phyloP scores from a whole-genome alignment of 805 yeast species.

The Saccharomycopsis sp. region DNA sequence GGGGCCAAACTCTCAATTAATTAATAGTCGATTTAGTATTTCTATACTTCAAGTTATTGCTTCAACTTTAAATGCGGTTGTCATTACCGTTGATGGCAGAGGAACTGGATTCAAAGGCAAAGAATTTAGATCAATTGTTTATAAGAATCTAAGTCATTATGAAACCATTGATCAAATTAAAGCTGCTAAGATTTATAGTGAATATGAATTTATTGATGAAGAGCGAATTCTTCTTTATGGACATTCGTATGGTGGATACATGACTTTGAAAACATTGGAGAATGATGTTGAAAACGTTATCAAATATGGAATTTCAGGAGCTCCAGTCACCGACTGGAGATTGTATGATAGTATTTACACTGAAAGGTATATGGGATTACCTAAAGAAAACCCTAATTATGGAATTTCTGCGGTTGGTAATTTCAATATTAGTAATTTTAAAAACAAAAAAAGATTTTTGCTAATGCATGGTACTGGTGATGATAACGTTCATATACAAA shows the following conservation, averaged over 20 bases:
- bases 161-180: constrained; percentile 84
- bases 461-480: constrained; percentile 81
- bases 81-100: constrained; percentile 93
- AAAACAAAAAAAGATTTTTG: constrained; percentile 47
- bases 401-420: constrained; percentile 37
- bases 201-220: constrained; percentile 40
- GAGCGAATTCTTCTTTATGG: constrained; percentile 71
- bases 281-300: constrained; percentile 54
- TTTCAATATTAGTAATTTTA: constrained; percentile 31
- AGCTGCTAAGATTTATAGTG: constrained; percentile 70
- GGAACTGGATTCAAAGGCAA: constrained; percentile 92
- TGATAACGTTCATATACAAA: constrained; percentile 77
- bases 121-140: constrained; percentile 67
- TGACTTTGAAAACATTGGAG: constrained; percentile 68
- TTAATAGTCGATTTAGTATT: constrained; percentile 51
- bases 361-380: constrained; percentile 64
- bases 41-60: constrained; percentile 72
- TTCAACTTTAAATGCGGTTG: constrained; percentile 71
- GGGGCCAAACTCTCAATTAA: constrained; percentile 91
- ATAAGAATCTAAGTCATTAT: constrained; percentile 72
- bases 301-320: constrained; percentile 74
- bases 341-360: constrained; percentile 74
- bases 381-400: constrained; percentile 46
- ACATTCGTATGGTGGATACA: constrained; percentile 83
- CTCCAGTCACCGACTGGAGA: constrained; percentile 78